phyloP scores from a whole-genome alignment of 1,284 basidiomycete genomes.

The Apiotrichum mycotoxinovorans region DNA sequence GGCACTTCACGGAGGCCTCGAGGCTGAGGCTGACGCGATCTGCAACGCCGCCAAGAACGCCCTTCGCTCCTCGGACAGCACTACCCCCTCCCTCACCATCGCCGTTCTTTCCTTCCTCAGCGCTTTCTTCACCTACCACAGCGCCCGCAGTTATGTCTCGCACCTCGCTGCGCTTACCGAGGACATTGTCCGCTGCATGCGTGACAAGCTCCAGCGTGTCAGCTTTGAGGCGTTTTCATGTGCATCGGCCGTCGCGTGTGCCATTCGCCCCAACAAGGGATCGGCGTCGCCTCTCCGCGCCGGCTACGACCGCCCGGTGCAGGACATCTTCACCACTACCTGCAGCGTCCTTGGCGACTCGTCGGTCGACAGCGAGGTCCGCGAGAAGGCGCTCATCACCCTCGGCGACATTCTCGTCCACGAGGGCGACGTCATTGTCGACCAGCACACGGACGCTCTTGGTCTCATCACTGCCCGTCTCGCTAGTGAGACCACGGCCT shows the following conservation, averaged over 20 bases:
- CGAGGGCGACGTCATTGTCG: constrained; percentile 64
- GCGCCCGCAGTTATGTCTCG: constrained; percentile 61
- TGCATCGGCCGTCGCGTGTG: constrained; percentile 52
- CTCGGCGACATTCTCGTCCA: constrained; percentile 82
- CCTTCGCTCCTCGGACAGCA: constrained; percentile 55
- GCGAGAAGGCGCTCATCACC: constrained; percentile 73
- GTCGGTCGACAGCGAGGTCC: constrained; percentile 88
- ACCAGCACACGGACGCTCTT: constrained; percentile 47
- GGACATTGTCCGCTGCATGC: constrained; percentile 67
- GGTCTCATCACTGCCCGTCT: constrained; percentile 74
- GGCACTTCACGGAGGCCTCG: constrained; percentile 78
- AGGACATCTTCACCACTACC: constrained; percentile 70
- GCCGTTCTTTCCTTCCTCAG: constrained; percentile 79
- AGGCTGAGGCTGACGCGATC: constrained; percentile 62
- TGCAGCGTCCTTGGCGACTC: constrained; percentile 67
- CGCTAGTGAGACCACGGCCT: constrained; percentile 56
- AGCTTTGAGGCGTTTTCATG: constrained; percentile 70
- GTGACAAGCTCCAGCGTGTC: constrained; percentile 53
- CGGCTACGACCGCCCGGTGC: constrained; percentile 54
- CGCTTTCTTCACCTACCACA: constrained; percentile 76
- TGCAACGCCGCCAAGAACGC: constrained; percentile 41
- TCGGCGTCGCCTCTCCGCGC: constrained; percentile 37
- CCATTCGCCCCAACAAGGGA: constrained; percentile 42
- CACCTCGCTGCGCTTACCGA: constrained; percentile 66
- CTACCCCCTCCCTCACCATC: constrained; percentile 69